A percentile compares a stretch with the other conserved stretches of the same genome.
These are phyloP conservation scores for Dendrostoma leiphaemia DNA, from an alignment of 2,329 filamentous ascomycete genomes.

Conservation along the genomic window DNA sequence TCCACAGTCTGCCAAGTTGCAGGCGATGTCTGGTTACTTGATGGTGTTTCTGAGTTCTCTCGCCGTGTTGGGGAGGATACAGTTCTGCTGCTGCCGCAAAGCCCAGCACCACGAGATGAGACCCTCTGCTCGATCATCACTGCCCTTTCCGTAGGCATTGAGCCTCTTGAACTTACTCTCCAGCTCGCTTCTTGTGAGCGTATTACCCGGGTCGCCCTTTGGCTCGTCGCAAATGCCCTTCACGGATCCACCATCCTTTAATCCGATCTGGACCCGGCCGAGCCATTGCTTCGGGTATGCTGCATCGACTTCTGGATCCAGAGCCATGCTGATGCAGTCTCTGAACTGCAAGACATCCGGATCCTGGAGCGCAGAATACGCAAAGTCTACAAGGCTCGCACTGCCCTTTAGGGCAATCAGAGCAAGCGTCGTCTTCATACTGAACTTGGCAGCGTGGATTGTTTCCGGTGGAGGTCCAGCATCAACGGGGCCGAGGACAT, in stretches of 20 bases:
- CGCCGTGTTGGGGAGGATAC: background rate
- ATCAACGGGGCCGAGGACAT: conserved; percentile 1
- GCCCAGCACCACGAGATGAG: conserved; percentile 4
- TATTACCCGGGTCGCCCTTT: conserved; percentile 4
- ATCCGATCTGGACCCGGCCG: background rate
- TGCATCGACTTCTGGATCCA: background rate
- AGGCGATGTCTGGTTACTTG: no score
- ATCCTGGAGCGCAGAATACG: background rate
- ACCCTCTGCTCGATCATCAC: background rate
- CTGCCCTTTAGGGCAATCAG: background rate
- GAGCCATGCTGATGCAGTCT: background rate
- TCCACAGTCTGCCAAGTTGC: no score
- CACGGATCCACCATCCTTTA: background rate
- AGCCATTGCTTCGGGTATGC: conserved; percentile 7
- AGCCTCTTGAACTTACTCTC: conserved; percentile 1
- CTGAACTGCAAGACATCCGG: background rate
- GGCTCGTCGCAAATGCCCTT: conserved; percentile 1
- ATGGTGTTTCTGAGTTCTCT: no score
- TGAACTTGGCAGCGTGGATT: conserved; percentile 6
- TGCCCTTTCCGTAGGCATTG: background rate
- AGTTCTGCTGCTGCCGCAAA: background rate
- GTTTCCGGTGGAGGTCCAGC: background rate
- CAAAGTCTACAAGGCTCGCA: conserved; percentile 1
- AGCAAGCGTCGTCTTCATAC: conserved; percentile 5
- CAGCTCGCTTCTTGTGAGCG: background rate